phyloP scores from a whole-genome alignment of 2,329 filamentous ascomycete species.

The Canariomyces notabilis region DNA sequence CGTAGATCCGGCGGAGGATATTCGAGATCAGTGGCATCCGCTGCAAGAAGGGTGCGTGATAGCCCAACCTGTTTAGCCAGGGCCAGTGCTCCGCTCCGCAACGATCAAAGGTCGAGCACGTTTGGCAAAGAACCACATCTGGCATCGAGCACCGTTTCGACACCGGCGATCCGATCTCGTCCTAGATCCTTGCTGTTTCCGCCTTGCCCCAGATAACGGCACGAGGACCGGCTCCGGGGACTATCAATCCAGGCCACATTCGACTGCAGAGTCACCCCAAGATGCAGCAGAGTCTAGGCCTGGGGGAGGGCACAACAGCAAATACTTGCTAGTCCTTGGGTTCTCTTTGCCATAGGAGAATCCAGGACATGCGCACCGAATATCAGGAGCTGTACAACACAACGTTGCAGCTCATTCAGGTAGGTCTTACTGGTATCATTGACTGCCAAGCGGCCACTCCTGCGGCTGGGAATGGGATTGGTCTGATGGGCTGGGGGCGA shows the following conservation, averaged over 20 bases:
- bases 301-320: not conserved
- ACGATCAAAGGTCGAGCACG: constrained; percentile 30
- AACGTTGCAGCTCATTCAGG: not conserved
- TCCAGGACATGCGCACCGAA: not conserved
- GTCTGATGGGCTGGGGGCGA: constrained; percentile 9
- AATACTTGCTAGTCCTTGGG: not conserved
- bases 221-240: constrained; percentile 20
- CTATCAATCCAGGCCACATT: constrained; percentile 24
- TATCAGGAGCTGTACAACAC: not conserved
- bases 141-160: constrained; percentile 28
- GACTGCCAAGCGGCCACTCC: constrained; percentile 1
- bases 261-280: constrained; percentile 9
- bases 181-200: constrained; percentile 24
- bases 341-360: not conserved
- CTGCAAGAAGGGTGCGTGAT: constrained; percentile 11
- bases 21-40: constrained; percentile 15
- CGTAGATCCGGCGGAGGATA: constrained; percentile 28
- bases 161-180: constrained; percentile 21
- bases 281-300: not conserved
- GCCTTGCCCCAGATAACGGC: constrained; percentile 23
- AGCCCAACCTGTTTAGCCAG: constrained; percentile 23
- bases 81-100: constrained; percentile 25
- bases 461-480: constrained; percentile 22
- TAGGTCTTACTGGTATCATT: not conserved
- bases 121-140: constrained; percentile 29